Conservation (phyloP, 169 alveolate species). For the Cryptosporidium ubiquitum region DNA sequence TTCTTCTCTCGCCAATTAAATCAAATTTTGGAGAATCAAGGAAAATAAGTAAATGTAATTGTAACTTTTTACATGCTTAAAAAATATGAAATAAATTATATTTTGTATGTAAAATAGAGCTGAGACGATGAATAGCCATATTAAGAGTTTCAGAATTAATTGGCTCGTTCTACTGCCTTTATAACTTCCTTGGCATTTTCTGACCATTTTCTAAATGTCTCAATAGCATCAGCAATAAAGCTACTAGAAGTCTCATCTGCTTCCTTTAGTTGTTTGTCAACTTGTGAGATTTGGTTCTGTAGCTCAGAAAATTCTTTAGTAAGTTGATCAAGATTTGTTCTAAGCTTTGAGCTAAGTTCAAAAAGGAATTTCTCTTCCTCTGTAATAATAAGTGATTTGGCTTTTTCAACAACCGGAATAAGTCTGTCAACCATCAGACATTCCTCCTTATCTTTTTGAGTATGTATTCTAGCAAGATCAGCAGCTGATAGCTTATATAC, state of each 20-base stretch:
- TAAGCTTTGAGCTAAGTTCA: constrained; percentile 2
- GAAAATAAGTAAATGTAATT: background rate
- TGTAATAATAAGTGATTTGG: background rate
- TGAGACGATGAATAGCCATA: background rate
- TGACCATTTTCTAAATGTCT: constrained; percentile 56
- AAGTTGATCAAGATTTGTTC: constrained; percentile 9
- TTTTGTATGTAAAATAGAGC: too few species aligned
- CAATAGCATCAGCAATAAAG: constrained; percentile 49
- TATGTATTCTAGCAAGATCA: constrained; percentile 26
- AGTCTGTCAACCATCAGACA: constrained; percentile 41
- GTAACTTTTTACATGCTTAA: background rate
- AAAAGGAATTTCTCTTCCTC: constrained; percentile 40
- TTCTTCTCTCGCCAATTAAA: background rate
- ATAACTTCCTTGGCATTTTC: constrained; percentile 52
- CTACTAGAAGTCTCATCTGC: constrained; percentile 32
- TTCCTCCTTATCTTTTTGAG: constrained; percentile 51
- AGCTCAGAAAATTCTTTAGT: background rate
- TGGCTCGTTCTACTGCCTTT: constrained; percentile 44
- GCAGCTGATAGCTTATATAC: constrained; percentile 24
- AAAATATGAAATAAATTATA: too few species aligned
- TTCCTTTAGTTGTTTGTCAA: constrained; percentile 52
- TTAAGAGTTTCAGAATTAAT: background rate
- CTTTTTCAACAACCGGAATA: constrained; percentile 26
- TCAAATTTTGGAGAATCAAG: background rate
- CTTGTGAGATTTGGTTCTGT: background rate